Percentiles rank a stretch among this genome's conserved stretches.
Conservation (phyloP, 2,329 filamentous ascomycete species). For the Curvularia hawaiiensis region DNA sequence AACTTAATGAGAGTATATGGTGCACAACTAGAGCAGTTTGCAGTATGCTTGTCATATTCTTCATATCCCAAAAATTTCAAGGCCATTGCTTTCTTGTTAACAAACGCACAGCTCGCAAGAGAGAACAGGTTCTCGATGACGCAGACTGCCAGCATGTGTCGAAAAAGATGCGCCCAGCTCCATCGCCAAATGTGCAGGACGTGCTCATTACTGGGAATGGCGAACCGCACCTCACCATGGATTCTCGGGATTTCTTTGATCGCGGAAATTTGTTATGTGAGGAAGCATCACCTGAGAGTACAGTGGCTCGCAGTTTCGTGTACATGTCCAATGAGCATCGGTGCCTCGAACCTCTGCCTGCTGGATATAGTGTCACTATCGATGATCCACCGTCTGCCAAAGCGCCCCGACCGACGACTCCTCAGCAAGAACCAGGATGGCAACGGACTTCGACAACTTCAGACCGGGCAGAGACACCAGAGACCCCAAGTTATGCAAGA, state of each 20-base stretch:
- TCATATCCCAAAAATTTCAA: too few species aligned
- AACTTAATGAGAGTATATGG: neutral
- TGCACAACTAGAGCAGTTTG: too few species aligned
- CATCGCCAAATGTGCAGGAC: constrained; percentile 5
- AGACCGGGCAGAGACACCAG: constrained; percentile 6
- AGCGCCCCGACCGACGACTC: constrained; percentile 3
- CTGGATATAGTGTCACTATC: constrained; percentile 14
- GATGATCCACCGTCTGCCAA: constrained; percentile 1
- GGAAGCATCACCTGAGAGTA: constrained; percentile 15
- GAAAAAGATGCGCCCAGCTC: constrained; percentile 21
- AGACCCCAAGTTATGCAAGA: constrained; percentile 31
- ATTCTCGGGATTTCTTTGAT: constrained; percentile 2
- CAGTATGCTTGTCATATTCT: neutral
- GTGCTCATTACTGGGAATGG: neutral
- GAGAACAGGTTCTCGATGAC: neutral
- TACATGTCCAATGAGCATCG: neutral
- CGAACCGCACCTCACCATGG: neutral
- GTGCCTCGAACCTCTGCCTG: constrained; percentile 17
- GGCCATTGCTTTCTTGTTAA: neutral
- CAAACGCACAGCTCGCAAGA: neutral
- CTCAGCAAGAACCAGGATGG: constrained; percentile 1
- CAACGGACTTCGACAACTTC: constrained; percentile 6
- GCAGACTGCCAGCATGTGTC: constrained; percentile 6
- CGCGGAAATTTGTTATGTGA: constrained; percentile 10
- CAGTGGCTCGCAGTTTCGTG: neutral